Evolutionary conservation across 257 asterid genomes (phyloP).

Genomic region (Agastache rugosa): DNA sequence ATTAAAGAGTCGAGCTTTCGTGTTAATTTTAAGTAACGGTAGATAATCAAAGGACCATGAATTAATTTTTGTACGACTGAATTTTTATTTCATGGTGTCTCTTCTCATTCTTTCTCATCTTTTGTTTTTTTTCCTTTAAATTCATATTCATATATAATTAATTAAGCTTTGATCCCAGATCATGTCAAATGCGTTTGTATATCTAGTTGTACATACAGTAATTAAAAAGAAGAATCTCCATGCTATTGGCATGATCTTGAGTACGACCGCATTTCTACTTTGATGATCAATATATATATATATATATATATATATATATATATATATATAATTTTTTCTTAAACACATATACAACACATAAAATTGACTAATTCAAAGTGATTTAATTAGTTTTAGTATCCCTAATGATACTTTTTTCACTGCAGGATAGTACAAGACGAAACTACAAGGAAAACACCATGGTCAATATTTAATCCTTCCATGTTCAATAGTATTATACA

Average conservation of each 20-base stretch:
- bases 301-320: too few species aligned
- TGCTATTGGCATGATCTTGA: conserved; percentile 26
- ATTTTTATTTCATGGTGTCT: not conserved
- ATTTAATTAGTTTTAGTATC: not conserved
- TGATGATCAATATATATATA: not conserved
- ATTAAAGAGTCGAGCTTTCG: too few species aligned
- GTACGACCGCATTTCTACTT: not conserved
- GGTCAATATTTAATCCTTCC: not conserved
- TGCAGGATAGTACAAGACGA: not conserved
- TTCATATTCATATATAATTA: not conserved
- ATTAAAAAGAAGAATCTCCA: not conserved
- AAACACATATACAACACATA: too few species aligned
- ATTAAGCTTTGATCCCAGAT: not conserved
- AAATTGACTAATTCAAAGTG: too few species aligned
- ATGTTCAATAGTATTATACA: too few species aligned
- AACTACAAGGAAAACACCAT: not conserved
- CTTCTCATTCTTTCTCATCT: not conserved
- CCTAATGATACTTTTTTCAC: not conserved
- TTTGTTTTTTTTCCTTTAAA: not conserved
- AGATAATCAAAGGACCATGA: too few species aligned
- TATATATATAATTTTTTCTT: too few species aligned
- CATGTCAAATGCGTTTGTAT: not conserved
- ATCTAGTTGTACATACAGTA: not conserved
- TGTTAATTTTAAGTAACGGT: too few species aligned
- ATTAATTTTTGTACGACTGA: not conserved